Base-by-base conservation (phyloP, 169 alveolate species). In the Cryptosporidium andersoni region DNA sequence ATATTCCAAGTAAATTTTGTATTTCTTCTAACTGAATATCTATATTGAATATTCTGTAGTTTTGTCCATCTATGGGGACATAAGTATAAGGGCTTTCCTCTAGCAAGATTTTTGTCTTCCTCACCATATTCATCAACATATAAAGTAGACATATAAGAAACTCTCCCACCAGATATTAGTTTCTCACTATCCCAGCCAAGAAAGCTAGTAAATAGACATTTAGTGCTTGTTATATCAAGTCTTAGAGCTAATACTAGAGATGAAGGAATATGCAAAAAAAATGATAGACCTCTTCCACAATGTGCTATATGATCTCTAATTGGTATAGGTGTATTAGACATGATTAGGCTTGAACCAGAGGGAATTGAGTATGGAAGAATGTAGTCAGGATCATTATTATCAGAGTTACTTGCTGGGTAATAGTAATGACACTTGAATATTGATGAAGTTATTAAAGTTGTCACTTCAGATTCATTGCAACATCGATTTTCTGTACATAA, bases 101-200 rank as follows among this genome's bases (percentile, higher is more conserved):
- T 53, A 16, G 45, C 12, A 47, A 74, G 48, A 16, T 56, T 39
- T 14, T 48, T 74, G 12, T 74, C 85, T 34, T 74, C 85, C 4
- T 74, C 85, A 8, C 85, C 85, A 62, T 74, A 74, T 58, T 74
- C 85, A 34, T 74, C 85, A 36, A 74, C 67, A 48, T 74, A 74
- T 16, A 74, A 51, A 47, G 74, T 74, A 0, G 85, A 56, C 42
- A 58, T 58, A 40, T 74, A 66, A 5, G 64, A 74, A 16, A 64
- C 85, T 34, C 85, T 60, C 34, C 47, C 66, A 25, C 63, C 66
- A 62, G 40, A 74, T 8, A 74, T 14, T 8, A 6, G 25, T 42
- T 60, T 55, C 4, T 74, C 85, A 0, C 62, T 5, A 14, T 74
- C 85, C 85, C 66, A 74, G 34, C 60, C 60, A 45, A 60, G 45